Base-by-base conservation (phyloP, 1,139 yeast genomes). In the Kodamaea sp. region DNA sequence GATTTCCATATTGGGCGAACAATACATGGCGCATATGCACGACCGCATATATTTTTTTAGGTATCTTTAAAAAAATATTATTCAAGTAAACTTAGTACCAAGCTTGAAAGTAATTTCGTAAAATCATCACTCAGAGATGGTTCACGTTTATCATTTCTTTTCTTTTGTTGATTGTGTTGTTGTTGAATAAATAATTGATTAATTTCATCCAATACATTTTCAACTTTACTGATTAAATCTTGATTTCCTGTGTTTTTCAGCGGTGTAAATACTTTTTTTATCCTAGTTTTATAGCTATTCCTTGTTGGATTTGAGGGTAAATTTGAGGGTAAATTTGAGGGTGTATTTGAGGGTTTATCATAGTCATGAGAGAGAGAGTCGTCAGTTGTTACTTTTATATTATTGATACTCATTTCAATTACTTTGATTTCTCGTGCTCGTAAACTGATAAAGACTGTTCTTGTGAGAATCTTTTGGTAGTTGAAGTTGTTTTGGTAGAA, bases 381-480 rank as follows among this genome's bases (percentile, higher is more conserved):
- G 28, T 15, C 27, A 4, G 31, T 20, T 4, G 38, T 15, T 20
- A 36, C 9, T 15, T 20, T 27, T 26, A 11, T 35, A 27, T 45
- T 44, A 26, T 48, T 49, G 6, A 47, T 44, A 25, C 46, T 62
- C 67, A 78, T 65, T 36, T 72, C 73, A 22, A 79, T 66, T 33
- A 73, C 65, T 49, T 76, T 77, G 36, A 79, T 74, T 47, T 79
- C 85, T 24, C 84, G 58, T 1, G 80, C 79, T 31, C 84, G 56
- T 35, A 79, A 59, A 39, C 80, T 75, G 3, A 79, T 55, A 38
- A 70, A 65, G 2, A 72, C 53, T 0, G 75, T 67, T 29, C 67
- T 51, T 7, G 73, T 60, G 8, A 57, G 53, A 4, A 70, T 63
- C 33, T 53, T 50, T 15, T 57, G 62, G 37, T 57, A 61, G 10